Evolutionary conservation across 225 moss, liverwort and hornwort species (phyloP), one percentile per base, ranked within the genome.

Genomic region (Polytrichum commune): DNA sequence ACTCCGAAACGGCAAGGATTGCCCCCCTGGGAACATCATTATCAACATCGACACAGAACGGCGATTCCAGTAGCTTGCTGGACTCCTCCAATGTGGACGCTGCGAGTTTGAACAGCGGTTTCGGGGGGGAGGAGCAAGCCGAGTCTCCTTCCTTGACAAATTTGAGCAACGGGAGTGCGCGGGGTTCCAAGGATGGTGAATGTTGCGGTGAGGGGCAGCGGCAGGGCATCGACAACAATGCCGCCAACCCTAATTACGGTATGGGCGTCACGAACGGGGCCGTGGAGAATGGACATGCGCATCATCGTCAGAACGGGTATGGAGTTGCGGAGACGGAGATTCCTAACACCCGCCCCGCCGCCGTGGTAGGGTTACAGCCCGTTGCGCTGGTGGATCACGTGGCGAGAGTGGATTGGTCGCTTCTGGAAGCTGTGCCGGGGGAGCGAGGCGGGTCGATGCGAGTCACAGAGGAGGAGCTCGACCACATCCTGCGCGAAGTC

Each of bases 331-430:
- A 58, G 58, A 9, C 8, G 58, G 58, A 23, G 20, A 9, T 22
- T 8, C 25, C 13, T 63, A 16, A 1, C 16, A 16, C 16, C 2
- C 8, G 65, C 46, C 74, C 89, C 54, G 83, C 66, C 54, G 80
- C 68, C 7, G 91, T 95, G 56, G 88, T 95, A 1, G 95, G 95
- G 6, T 80, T 95, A 25, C 95, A 95, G 80, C 95, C 95, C 2
- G 95, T 95, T 24, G 95, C 95, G 18, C 69, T 95, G 75, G 89
- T 95, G 55, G 95, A 95, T 68, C 88, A 95, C 74, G 93, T 95
- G 0, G 95, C 90, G 0, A 81, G 76, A 8, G 93, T 95, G 67
- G 93, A 91, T 74, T 91, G 93, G 95, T 83, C 91, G 22, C 66
- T 95, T 23, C 80, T 95, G 64, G 83, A 90, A 58, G 61, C 88